Percentiles rank a stretch among this genome's conserved stretches.
Conservation (phyloP, 129 eudicot genomes). For the Gnaphalium uliginosum region DNA sequence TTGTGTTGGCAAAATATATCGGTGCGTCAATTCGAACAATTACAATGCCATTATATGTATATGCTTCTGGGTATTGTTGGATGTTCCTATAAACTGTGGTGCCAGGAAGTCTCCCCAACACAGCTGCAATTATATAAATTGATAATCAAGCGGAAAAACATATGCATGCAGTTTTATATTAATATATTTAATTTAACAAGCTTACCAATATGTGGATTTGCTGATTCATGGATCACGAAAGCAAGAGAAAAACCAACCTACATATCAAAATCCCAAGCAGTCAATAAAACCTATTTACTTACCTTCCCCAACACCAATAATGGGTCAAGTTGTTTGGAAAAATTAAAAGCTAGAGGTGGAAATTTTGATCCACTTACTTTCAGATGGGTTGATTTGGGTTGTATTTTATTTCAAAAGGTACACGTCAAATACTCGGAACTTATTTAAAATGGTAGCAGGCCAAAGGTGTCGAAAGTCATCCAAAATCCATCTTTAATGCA, state of each 20-base stretch:
- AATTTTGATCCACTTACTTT: background rate
- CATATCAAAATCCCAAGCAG: background rate
- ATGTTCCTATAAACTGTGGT: conserved; percentile 88
- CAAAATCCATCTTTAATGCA: no score
- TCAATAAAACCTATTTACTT: background rate
- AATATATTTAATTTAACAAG: background rate
- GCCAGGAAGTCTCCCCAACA: conserved; percentile 96
- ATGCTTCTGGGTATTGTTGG: conserved; percentile 95
- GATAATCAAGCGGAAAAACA: background rate
- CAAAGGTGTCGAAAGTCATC: no score
- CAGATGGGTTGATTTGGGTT: no score
- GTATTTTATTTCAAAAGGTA: no score
- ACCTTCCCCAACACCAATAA: background rate
- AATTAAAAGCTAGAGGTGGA: background rate
- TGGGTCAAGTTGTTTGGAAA: no score
- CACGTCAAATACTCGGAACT: no score
- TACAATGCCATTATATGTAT: conserved; percentile 86
- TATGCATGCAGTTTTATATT: background rate
- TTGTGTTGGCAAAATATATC: conserved; percentile 90
- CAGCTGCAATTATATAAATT: conserved; percentile 54
- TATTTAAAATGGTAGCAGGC: no score
- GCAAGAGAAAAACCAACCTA: conserved; percentile 98
- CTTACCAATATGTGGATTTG: conserved; percentile 98
- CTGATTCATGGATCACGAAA: conserved; percentile 98
- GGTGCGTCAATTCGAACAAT: conserved; percentile 98